Evolutionary conservation across 352 stramenopile species (phyloP), one percentile per base, ranked within the genome.

Genomic region (Halophytophthora polymorphica): DNA sequence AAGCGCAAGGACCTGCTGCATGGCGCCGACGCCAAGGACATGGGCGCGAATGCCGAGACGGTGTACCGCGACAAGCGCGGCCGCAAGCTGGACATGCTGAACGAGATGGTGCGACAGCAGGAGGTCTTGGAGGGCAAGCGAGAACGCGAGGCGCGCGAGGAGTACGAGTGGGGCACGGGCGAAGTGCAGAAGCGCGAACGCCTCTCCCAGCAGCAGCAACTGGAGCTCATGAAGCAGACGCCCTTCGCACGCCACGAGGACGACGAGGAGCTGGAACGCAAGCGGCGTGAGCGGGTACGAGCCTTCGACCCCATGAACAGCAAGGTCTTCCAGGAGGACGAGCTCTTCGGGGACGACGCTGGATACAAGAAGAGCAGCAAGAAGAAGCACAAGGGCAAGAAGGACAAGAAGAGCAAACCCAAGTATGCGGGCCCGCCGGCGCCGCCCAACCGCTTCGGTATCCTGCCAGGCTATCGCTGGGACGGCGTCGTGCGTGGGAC

Each of bases 381-480:
- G 43, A 73, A 56, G 2, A 61, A 65, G 52, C 65, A 65, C n/a
- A 68, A 60, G 53, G 64, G 48, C 22, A 88, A 77, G 52, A 85
- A 79, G 35, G 53, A 63, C 22, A 75, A 66, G 42, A 71, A 66
- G 44, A 59, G 63, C 18, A 90, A 90, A 36, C 80, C 76, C 1
- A 83, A 78, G 45, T 93, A 93, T 49, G 52, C 74, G 0, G 83
- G 83, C 3, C 83, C 83, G 12, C 77, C 76, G n/a, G 77, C 83
- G 15, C 80, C 78, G 21, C 69, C 78, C 23, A 93, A 93, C 47
- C 81, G 83, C 23, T 96, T 98, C 60, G 77, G 82, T 38, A 98
- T 99, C 45, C 49, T 64, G 22, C 96, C 97, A 21, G 97, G 97
- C 18, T 99, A 99, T 72, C 85, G 96, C n/a, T 99, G 97, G 97